Conservation (phyloP, 2,329 filamentous ascomycete genomes). For the Harringtonia lauricola region DNA sequence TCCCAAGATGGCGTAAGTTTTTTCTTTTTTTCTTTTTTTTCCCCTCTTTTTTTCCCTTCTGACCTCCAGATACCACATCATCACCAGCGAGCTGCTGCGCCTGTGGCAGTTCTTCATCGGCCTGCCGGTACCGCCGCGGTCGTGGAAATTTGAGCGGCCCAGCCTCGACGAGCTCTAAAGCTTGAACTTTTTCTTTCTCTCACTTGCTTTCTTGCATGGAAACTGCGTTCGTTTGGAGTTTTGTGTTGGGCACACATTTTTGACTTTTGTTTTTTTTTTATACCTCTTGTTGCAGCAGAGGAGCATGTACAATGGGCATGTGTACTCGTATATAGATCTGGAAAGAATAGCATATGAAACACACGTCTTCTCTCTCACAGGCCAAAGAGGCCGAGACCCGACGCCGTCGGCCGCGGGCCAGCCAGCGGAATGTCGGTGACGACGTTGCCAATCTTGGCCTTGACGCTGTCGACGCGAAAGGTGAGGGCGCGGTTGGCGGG, state of each 20-base stretch:
- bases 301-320: too few species aligned
- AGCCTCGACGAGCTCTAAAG: slow-evolving; percentile 35
- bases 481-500: slow-evolving; percentile 21
- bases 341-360: not conserved
- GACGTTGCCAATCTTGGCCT: slow-evolving; percentile 64
- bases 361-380: not conserved
- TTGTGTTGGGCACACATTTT: not conserved
- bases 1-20: slow-evolving; percentile 59
- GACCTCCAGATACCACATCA: slow-evolving; percentile 27
- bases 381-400: not conserved
- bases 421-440: slow-evolving; percentile 36
- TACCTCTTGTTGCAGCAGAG: too few species aligned
- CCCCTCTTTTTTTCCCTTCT: slow-evolving; percentile 3
- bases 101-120: slow-evolving; percentile 41
- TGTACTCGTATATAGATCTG: too few species aligned
- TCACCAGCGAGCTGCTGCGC: slow-evolving; percentile 32
- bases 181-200: not conserved
- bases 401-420: not conserved
- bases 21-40: not conserved
- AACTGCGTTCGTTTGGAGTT: not conserved
- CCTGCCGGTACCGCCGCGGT: slow-evolving; percentile 36
- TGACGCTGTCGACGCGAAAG: slow-evolving; percentile 50
- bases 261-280: not conserved
- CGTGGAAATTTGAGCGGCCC: slow-evolving; percentile 34
- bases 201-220: not conserved